phyloP scores from a whole-genome alignment of 306 rosid species.

The Cicer cuneatum region DNA sequence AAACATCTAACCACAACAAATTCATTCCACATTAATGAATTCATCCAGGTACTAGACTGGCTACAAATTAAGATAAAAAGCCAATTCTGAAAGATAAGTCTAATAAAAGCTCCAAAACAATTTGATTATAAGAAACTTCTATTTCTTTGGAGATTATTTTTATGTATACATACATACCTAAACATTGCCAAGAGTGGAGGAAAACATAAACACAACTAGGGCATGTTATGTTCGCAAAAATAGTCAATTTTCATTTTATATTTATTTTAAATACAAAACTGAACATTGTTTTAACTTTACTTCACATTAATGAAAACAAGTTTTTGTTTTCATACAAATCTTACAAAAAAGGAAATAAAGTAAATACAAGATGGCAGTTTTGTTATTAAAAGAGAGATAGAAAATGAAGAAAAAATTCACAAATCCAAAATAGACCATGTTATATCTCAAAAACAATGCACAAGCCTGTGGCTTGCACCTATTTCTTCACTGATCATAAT shows the following conservation, averaged over 20 bases:
- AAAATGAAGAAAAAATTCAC: not conserved
- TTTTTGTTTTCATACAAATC: too few relatives aligned
- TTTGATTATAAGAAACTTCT: not conserved
- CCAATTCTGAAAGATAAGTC: not conserved
- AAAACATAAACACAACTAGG: not conserved
- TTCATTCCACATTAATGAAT: not conserved
- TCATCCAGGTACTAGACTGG: not conserved
- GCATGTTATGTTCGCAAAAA: too few relatives aligned
- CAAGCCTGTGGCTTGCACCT: constrained; percentile 1
- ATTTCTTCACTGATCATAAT: not conserved
- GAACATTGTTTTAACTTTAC: not conserved
- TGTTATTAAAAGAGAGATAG: too few relatives aligned
- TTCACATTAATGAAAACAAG: not conserved
- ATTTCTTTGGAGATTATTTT: not conserved
- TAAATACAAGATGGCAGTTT: too few relatives aligned
- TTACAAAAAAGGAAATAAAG: too few relatives aligned
- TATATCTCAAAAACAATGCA: constrained; percentile 16
- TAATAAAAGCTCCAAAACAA: constrained; percentile 2
- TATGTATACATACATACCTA: not conserved
- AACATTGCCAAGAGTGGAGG: not conserved
- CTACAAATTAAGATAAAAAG: constrained; percentile 11
- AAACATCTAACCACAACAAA: constrained; percentile 14
- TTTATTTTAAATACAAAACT: not conserved
- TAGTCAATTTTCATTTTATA: too few relatives aligned
- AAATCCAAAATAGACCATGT: not conserved